phyloP scores from a whole-genome alignment of 2,329 filamentous ascomycete genomes.

The Chaetomium olivaceum region DNA sequence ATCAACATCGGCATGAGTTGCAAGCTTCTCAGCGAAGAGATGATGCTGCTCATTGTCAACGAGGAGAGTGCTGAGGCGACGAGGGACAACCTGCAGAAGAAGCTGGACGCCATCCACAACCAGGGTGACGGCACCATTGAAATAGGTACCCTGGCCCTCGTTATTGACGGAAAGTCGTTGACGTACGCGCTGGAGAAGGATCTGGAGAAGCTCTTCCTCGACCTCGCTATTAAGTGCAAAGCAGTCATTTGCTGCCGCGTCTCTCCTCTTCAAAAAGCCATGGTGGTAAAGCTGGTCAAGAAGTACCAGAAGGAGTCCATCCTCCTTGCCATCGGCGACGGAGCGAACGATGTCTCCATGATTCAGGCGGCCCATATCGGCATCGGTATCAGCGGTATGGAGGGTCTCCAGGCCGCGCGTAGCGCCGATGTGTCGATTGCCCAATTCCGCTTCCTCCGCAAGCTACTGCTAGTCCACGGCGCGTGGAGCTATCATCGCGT shows the following conservation, averaged over 20 bases:
- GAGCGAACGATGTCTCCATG: conserved; percentile 99
- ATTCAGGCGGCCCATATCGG: conserved; percentile 98
- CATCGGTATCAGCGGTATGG: conserved; percentile 93
- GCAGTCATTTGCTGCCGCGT: conserved; percentile 99
- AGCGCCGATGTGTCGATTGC: conserved; percentile 95
- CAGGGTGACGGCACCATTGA: conserved; percentile 77
- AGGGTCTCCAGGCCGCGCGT: conserved; percentile 93
- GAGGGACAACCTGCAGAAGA: conserved; percentile 87
- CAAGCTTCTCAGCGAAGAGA: conserved; percentile 96
- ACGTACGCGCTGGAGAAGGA: conserved; percentile 93
- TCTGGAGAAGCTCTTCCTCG: conserved; percentile 88
- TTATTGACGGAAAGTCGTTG: conserved; percentile 95
- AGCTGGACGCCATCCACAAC: conserved; percentile 83
- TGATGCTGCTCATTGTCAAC: conserved; percentile 96
- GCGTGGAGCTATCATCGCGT: conserved; percentile 98
- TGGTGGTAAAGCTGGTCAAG: conserved; percentile 98
- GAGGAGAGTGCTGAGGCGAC: conserved; percentile 80
- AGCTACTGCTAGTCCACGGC: conserved; percentile 90
- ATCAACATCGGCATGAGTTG: conserved; percentile 99
- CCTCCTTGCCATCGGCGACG: conserved; percentile 92
- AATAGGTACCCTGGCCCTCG: conserved; percentile 81
- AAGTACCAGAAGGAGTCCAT: conserved; percentile 85
- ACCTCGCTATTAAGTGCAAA: conserved; percentile 93
- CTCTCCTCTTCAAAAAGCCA: conserved; percentile 91
- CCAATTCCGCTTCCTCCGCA: conserved; percentile 92